Conservation (phyloP, 2,329 filamentous ascomycete species). For the Colletotrichum spinosum region DNA sequence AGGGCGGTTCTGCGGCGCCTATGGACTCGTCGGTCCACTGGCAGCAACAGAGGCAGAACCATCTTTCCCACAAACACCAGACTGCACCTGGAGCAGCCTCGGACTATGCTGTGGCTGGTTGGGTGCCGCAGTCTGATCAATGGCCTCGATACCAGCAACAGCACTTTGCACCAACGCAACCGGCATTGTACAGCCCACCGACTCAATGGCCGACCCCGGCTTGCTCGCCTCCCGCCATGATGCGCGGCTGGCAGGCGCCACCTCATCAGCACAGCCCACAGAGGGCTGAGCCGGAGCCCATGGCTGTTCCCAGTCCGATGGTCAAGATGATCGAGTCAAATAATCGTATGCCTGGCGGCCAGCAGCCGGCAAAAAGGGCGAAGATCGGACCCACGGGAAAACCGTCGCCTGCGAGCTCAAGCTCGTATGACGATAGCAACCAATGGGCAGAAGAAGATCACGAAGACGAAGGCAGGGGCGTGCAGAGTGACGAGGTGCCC, state of each 20-base stretch:
- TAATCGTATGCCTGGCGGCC: not conserved
- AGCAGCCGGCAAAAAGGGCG: not conserved
- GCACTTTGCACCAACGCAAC: not conserved
- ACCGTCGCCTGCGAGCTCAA: not conserved
- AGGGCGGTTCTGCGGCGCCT: not conserved
- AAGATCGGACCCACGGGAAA: not conserved
- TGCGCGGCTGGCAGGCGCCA: not conserved
- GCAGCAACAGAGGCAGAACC: not conserved
- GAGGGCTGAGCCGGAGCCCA: not conserved
- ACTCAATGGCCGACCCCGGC: not conserved
- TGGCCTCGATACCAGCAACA: slow-evolving; percentile 4
- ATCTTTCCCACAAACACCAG: not conserved
- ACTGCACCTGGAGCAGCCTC: not conserved
- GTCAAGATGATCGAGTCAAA: not conserved
- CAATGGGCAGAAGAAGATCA: not conserved
- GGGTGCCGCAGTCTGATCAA: not conserved
- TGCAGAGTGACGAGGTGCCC: not conserved
- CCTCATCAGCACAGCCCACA: not conserved
- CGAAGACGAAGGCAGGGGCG: not conserved
- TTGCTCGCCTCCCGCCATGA: not conserved
- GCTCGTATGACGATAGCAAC: not conserved
- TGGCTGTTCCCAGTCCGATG: not conserved
- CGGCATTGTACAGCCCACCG: not conserved
- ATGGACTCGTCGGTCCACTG: not conserved
- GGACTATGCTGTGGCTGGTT: not conserved